Base-by-base conservation (phyloP, 371 early-diverging fungal genomes). In the Mortierella sp. region DNA sequence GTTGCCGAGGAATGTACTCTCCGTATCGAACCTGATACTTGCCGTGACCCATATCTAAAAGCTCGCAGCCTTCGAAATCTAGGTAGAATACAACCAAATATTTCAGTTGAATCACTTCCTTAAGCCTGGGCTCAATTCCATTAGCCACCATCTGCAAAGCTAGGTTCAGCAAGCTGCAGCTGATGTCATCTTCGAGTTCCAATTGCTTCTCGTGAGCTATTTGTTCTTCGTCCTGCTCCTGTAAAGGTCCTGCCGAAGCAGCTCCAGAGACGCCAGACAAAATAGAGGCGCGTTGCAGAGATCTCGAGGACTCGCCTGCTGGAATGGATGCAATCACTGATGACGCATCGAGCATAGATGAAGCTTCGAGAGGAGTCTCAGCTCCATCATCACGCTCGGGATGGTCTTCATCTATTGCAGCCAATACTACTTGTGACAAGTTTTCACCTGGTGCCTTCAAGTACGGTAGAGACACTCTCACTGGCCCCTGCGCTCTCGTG, bases 71-170 rank as follows among this genome's bases (percentile, higher is more conserved):
- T 40, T 82, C 77, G 48, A 82, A 82, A 33, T 82, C 83, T n/a
- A 82, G 61, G 48, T 76, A 82, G 21, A 73, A 82, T 24, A 82
- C 83, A 4, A 82, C 83, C 67, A 82, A 50, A 52, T 76, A 82
- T 47, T 82, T 82, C 22, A 82, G 67, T 52, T 70, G 76, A 65
- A 82, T 82, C 36, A 82, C 73, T 28, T 82, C 83, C 22, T 82
- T 73, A 36, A 82, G 47, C 5, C 64, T 63, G 2, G 83, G 83
- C 60, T 82, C 83, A 13, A 73, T 73, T 3, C 83, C 83, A 58
- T 82, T 82, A 11, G 83, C 83, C 9, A 76, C 77, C 83, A 82
- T 82, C 58, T 82, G 83, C 22, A 82, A 62, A 13, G 76, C 83
- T 58, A 82, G 60, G 22, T 58, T 72, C 57, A 82, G 43, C 32